Base-by-base conservation (phyloP, 148 eudicot genomes). In the Polygonum maritimum region DNA sequence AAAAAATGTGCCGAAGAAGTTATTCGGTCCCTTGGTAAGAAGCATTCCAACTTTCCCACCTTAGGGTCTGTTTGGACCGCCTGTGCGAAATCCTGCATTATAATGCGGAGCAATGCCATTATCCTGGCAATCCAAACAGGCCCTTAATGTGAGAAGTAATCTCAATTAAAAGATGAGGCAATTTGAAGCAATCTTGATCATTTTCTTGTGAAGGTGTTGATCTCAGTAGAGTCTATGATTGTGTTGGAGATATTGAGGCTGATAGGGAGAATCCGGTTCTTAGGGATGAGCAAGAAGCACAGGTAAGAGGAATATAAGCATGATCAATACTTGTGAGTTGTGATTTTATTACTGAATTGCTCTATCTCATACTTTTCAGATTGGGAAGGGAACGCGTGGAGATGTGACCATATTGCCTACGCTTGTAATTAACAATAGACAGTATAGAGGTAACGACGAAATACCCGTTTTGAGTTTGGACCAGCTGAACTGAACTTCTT, bases 381-480 rank as follows among this genome's bases (percentile, higher is more conserved):
- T 92, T 67, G 98, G 97, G 54, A 89, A 88, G 80, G 97, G 91
- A 69, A 33, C 89, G 39, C 91, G 99, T 5, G 99, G 99, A 57
- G 99, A 95, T 84, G 99, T 95, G 75, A 95, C 99, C 7, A 95
- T 95, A 78, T 84, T 92, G 82, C 99, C 99, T 60, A 95, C 99
- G 51, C 94, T 95, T 74, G 89, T 95, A 44, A 86, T 95, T 70
- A 95, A 95, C 81, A 84, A 90, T 80, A 76, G 92, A 67, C 97
- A 95, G 70, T 95, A 95, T 74, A 90, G 99, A 87, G 99, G 99
- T 92, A 67, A 6, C 7, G 4, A 71, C 69, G 33, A 55, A 22
- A 78, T 39, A 52, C 76, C 76, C 74, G 21, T 73, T 65, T 69
- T 55, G 38, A 2, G 38, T 67, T 6, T 15, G 45, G 11, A 15